Percentiles rank a stretch among this genome's conserved stretches.
Conservation (phyloP, 148 eudicot genomes). For the Pouteria glomerata region DNA sequence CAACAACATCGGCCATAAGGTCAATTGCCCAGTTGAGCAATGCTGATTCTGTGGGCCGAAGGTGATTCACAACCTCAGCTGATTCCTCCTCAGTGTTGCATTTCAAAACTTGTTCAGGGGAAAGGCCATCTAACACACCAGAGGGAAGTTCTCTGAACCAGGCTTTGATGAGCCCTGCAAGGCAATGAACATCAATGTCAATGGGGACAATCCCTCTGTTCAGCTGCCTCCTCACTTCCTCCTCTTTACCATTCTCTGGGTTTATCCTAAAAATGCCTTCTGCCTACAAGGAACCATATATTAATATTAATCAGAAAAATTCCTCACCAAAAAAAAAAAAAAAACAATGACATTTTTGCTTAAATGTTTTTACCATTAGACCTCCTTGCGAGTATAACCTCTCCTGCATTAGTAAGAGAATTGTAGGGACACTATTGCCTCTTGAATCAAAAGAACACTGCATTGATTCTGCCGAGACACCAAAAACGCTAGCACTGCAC, state of each 20-base stretch:
- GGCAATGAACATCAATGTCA: slow-evolving; percentile 79
- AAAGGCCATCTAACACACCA: slow-evolving; percentile 82
- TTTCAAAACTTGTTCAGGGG: slow-evolving; percentile 71
- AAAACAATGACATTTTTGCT: not conserved
- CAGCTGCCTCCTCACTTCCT: slow-evolving; percentile 66
- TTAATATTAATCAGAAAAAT: not conserved
- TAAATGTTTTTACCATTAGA: slow-evolving; percentile 53
- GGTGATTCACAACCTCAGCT: slow-evolving; percentile 60
- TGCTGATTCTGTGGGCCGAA: slow-evolving; percentile 68
- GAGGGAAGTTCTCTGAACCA: slow-evolving; percentile 93
- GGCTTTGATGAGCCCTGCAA: slow-evolving; percentile 84
- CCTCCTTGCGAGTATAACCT: slow-evolving; percentile 66
- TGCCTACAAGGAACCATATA: slow-evolving; percentile 36
- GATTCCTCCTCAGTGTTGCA: slow-evolving; percentile 74
- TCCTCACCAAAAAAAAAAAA: not conserved
- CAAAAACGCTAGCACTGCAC: slow-evolving; percentile 81
- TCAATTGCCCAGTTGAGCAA: slow-evolving; percentile 86
- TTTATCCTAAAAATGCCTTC: slow-evolving; percentile 92
- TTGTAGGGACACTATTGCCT: slow-evolving; percentile 88
- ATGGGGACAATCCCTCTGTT: slow-evolving; percentile 79
- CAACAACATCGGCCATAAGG: slow-evolving; percentile 98
- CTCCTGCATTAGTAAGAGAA: slow-evolving; percentile 79
- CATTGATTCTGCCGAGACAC: slow-evolving; percentile 97
- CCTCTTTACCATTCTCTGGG: slow-evolving; percentile 78
- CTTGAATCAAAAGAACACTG: slow-evolving; percentile 72